A percentile compares a stretch with the other conserved stretches of the same genome.
Evolutionary conservation across 2,329 filamentous ascomycete genomes (phyloP).

Genomic region (Fusarium sp.): DNA sequence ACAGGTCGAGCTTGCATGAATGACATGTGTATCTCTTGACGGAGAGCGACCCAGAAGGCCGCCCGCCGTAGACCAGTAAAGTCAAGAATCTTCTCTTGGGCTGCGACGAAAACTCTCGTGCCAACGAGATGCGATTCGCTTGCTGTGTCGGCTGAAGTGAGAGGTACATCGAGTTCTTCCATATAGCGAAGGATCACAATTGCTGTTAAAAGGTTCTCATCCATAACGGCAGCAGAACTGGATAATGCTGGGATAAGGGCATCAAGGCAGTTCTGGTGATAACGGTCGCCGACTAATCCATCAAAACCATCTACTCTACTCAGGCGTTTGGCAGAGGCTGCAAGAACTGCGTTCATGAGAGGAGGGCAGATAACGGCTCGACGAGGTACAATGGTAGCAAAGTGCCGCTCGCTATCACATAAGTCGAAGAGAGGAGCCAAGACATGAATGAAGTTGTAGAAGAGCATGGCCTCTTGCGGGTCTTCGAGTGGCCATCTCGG

Average conservation of each 20-base stretch:
- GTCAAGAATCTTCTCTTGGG: slow-evolving; percentile 43
- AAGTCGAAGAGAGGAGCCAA: slow-evolving; percentile 46
- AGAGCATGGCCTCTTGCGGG: slow-evolving; percentile 45
- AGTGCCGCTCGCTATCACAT: slow-evolving; percentile 46
- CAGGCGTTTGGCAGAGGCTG: slow-evolving; percentile 45
- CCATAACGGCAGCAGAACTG: slow-evolving; percentile 42
- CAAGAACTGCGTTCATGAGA: slow-evolving; percentile 46
- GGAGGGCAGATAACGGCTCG: slow-evolving; percentile 45
- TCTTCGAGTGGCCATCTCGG: slow-evolving; percentile 42
- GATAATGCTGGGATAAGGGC: slow-evolving; percentile 45
- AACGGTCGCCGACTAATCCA: slow-evolving; percentile 40
- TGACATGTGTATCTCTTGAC: slow-evolving; percentile 48
- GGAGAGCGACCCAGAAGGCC: slow-evolving; percentile 46
- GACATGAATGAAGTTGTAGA: slow-evolving; percentile 43
- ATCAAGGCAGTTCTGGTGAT: slow-evolving; percentile 46
- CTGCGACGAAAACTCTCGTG: slow-evolving; percentile 46
- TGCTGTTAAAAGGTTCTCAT: slow-evolving; percentile 47
- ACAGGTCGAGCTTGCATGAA: slow-evolving; percentile 47
- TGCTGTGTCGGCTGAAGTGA: slow-evolving; percentile 20
- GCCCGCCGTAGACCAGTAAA: slow-evolving; percentile 46
- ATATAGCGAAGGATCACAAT: slow-evolving; percentile 48
- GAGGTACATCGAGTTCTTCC: slow-evolving; percentile 45
- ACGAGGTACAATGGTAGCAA: slow-evolving; percentile 46
- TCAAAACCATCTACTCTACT: slow-evolving; percentile 41
- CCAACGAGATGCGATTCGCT: slow-evolving; percentile 47